phyloP scores from a whole-genome alignment of 2,329 filamentous ascomycete genomes.

The Aspergillus candidus region DNA sequence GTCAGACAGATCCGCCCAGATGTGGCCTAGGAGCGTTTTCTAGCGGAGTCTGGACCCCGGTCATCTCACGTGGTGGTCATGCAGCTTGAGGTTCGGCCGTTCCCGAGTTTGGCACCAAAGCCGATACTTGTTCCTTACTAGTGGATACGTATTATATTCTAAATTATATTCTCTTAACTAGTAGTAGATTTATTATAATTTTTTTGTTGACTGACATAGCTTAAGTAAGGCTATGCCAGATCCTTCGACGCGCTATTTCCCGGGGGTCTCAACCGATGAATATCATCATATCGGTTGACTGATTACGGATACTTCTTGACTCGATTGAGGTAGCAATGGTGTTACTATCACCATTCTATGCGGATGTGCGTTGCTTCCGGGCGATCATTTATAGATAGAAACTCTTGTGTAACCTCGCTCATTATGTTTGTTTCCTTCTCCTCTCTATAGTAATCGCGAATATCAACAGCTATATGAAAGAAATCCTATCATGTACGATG shows the following conservation, averaged over 20 bases:
- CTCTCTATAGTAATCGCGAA: too few relatives aligned
- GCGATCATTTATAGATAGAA: constrained; percentile 8
- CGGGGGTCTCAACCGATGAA: too few relatives aligned
- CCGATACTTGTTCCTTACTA: constrained; percentile 20
- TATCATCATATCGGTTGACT: too few relatives aligned
- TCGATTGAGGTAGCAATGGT: too few relatives aligned
- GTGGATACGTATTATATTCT: not conserved
- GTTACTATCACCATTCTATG: not conserved
- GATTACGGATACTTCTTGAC: too few relatives aligned
- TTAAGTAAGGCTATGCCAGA: too few relatives aligned
- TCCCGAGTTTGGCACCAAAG: constrained; percentile 26
- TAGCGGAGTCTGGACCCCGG: constrained; percentile 20
- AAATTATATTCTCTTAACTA: too few relatives aligned
- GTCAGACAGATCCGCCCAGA: constrained; percentile 8
- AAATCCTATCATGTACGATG: not conserved
- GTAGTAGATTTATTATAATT: too few relatives aligned
- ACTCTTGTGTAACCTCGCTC: not conserved
- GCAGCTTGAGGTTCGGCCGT: constrained; percentile 14
- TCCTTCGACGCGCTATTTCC: too few relatives aligned
- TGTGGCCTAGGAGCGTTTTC: constrained; percentile 7
- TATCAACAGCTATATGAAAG: too few relatives aligned
- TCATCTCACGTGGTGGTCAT: constrained; percentile 20
- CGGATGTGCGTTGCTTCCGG: not conserved
- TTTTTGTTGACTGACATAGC: too few relatives aligned
- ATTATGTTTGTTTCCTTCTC: constrained; percentile 5